Base-by-base conservation (phyloP, 305 asterid genomes). In the Withania somnifera region DNA sequence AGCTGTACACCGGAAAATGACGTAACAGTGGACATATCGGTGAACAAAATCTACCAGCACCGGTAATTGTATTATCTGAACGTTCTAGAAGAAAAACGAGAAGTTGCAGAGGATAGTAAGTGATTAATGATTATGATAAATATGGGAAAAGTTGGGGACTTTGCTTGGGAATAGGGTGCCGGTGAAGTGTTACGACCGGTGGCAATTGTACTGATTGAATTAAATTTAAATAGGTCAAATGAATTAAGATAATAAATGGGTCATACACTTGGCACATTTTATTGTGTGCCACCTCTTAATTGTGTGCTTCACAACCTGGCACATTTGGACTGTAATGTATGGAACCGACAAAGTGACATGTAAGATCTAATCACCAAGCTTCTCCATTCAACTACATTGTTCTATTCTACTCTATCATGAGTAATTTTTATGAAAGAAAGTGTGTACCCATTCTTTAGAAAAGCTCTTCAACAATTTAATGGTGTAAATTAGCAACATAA, bases 21-120 rank as follows among this genome's bases (percentile, higher is more conserved):
- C 84, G 93, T 20, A 84, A 93, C 54, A 0, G 91, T 79, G 14
- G 97, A 94, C 98, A 95, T 95, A 38, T 24, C 36, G 26, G 6
- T 22, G 7, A 69, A 69, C 78, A 20, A 69, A 11, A 69, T 68
- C 5, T 19, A 5, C 20, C 36, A 20, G 58, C 19, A 3, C 11
- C 30, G 77, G 42, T 7, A 2, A 53, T 1, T 52, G 4, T 47
- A 11, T 4, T 34, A n/a, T 7, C 32, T 10, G n/a, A 19, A 34
- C 13, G 64, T 54, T 20, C 15, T 17, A 4, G 38, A 24, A 28
- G 61, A 19, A 58, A 22, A n/a, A 22, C 24, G 30, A 9, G 40
- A 54, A 22, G n/a, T 57, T 75, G 66, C 11, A 75, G 81, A 3
- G 15, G 80, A 22, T 71, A 36, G 51, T n/a, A n/a, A n/a, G 71